Evolutionary conservation across 2,329 filamentous ascomycete genomes (phyloP), one percentile per base, ranked within the genome.

Genomic region (Onygenales sp.): DNA sequence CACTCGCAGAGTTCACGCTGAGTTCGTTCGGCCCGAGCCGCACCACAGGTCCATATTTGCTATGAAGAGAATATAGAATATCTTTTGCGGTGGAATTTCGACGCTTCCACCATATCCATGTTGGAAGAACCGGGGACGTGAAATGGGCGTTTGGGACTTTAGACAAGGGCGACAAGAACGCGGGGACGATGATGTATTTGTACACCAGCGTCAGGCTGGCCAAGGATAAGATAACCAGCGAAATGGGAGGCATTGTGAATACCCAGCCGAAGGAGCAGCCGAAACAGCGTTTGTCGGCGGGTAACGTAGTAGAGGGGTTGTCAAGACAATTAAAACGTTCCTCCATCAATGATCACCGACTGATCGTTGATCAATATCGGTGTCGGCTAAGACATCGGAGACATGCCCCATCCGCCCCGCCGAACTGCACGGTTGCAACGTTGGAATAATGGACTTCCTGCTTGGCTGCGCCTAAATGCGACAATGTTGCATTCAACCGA

Each of bases 121-220:
- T 61, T 1, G 82, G 73, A 0, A 82, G 83, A 55, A 87, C 66
- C 1, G 80, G 76, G 1, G 78, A 76, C 3, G 81, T 78, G 74
- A 83, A 86, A 66, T 91, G 86, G 0, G 85, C 85, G 56, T 78
- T 79, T 5, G 86, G 86, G 32, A 90, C 76, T 49, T 74, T 78
- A 14, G 79, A 72, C 13, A 90, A 72, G 0, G 85, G 83, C 2
- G 85, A 87, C 41, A 84, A 50, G 54, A 84, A 73, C 14, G 61
- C 60, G 35, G 79, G 72, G 39, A 69, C 66, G 36, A 75, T 55
- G 14, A 75, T 60, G 17, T 57, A 61, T 55, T 66, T 71, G 59
- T 75, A 75, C 7, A 5, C 27, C n/a, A 44, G 39, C n/a, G 17
- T 7, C 14, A 52, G 50, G 10, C 21, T 21, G 17, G 2, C 8